Evolutionary conservation across 2,329 filamentous ascomycete genomes (phyloP), one percentile per base, ranked within the genome.

Genomic region (Scedosporium apiospermum): DNA sequence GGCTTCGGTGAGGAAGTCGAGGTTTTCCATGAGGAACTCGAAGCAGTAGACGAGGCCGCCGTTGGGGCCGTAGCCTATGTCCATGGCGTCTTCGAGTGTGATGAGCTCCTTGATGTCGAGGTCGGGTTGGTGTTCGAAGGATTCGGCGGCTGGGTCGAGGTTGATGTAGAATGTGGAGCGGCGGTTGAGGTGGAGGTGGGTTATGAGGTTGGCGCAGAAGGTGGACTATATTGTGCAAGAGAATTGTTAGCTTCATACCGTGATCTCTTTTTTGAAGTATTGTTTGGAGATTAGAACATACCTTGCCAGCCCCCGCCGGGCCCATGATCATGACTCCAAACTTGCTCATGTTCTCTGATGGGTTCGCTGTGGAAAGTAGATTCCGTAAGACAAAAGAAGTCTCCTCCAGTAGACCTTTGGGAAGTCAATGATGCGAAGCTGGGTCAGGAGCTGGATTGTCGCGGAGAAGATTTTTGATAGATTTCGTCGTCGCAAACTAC

Each of bases 161-260:
- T 99, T 99, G 73, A 99, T 89, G 77, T 98, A 99, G 82, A 96
- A 96, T 75, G 90, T 90, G 59, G 92, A 96, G n/a, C 93, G 90
- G 63, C 91, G 90, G 75, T 91, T 93, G 72, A 92, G 89, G 69
- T 91, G 87, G 27, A 98, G 87, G 71, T 98, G 91, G 65, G 95
- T 92, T 73, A 98, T 97, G 69, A 99, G 84, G 68, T 91, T 86
- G 64, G 90, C 88, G 80, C 92, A 97, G 76, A 99, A 99, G 65
- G 95, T 99, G 30, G 93, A 96, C 84, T 91, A 67, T 10, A 64
- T 30, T 53, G 18, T 44, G 12, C 30, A n/a, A 38, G 18, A 41
- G 62, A 12, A 3, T 27, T 57, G 26, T 53, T 49, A 57, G 27
- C 2, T 14, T 23, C 53, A 27, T 7, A 6, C n/a, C 30, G 6